Evolutionary conservation across 495 filamentous ascomycete species (phyloP).

Genomic region (Penicillium angulare): DNA sequence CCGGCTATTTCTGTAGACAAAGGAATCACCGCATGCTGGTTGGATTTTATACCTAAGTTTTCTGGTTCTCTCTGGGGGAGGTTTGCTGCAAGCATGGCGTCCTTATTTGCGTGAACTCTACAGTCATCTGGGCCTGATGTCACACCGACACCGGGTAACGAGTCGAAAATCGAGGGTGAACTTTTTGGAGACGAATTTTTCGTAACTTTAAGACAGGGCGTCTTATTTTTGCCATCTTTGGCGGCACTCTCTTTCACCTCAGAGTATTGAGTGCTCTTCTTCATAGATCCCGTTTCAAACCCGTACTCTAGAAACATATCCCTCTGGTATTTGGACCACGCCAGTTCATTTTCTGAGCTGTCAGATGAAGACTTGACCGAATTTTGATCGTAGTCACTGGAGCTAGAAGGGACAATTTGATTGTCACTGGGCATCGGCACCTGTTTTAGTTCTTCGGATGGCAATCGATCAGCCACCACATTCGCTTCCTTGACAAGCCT

Average conservation of each 20-base stretch:
- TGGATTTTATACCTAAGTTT: not conserved
- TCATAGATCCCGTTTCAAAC: conserved; percentile 5
- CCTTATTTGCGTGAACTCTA: not conserved
- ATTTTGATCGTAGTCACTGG: conserved; percentile 9
- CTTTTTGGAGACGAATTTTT: not conserved
- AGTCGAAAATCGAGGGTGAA: not conserved
- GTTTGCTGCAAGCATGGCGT: not conserved
- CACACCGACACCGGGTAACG: not conserved
- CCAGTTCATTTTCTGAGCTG: not conserved
- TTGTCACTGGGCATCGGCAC: conserved; percentile 1
- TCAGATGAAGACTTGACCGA: conserved; percentile 2
- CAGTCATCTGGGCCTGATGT: not conserved
- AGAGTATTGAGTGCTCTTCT: not conserved
- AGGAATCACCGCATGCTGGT: not conserved
- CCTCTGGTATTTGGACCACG: conserved; percentile 19
- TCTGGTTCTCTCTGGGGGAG: not conserved
- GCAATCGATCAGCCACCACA: not conserved
- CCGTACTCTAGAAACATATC: conserved; percentile 28
- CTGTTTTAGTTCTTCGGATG: not conserved
- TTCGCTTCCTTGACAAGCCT: conserved; percentile 7
- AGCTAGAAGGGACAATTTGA: conserved; percentile 1
- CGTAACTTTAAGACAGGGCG: not conserved
- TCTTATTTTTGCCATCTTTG: too few species aligned
- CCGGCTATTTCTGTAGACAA: not conserved
- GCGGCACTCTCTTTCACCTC: not conserved